These are phyloP conservation scores for Zasmidium angulare DNA, from an alignment of 2,329 filamentous ascomycete species.

Conservation along the genomic window DNA sequence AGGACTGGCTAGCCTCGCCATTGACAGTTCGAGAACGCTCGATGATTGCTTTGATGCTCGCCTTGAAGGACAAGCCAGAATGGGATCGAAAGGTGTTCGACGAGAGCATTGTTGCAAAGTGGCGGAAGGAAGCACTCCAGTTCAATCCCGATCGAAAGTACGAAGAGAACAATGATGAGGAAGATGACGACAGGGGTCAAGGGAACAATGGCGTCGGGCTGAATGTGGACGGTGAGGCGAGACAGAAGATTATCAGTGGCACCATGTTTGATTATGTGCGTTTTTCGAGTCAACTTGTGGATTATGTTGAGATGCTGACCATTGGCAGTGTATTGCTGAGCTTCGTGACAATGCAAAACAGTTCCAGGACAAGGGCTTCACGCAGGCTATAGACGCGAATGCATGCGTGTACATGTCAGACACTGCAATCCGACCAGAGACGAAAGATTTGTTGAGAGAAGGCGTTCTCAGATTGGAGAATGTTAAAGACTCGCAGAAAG, in stretches of 20 bases:
- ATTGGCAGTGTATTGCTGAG: slow-evolving; percentile 12
- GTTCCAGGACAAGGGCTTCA: slow-evolving; percentile 41
- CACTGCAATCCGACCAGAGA: slow-evolving; percentile 37
- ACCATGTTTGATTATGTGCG: not conserved
- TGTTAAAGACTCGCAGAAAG: slow-evolving; percentile 38
- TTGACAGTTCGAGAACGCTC: too few relatives aligned
- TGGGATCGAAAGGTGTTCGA: slow-evolving; percentile 31
- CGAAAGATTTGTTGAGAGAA: slow-evolving; percentile 44
- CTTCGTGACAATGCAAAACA: slow-evolving; percentile 51
- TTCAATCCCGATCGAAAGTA: not conserved
- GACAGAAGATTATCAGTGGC: not conserved
- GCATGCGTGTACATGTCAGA: slow-evolving; percentile 56
- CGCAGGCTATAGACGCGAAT: slow-evolving; percentile 48
- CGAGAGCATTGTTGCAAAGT: slow-evolving; percentile 24
- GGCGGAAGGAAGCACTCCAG: slow-evolving; percentile 19
- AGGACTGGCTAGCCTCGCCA: too few relatives aligned
- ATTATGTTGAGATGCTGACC: not conserved
- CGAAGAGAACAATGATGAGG: too few relatives aligned
- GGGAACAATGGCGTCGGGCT: too few relatives aligned
- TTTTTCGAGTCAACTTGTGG: not conserved
- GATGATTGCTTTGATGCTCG: too few relatives aligned
- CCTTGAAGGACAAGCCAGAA: too few relatives aligned
- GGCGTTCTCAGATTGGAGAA: slow-evolving; percentile 52
- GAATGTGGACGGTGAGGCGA: too few relatives aligned
- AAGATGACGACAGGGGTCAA: too few relatives aligned